Base-by-base conservation (phyloP, 2,329 filamentous ascomycete genomes). In the Fusarium cicatricum region DNA sequence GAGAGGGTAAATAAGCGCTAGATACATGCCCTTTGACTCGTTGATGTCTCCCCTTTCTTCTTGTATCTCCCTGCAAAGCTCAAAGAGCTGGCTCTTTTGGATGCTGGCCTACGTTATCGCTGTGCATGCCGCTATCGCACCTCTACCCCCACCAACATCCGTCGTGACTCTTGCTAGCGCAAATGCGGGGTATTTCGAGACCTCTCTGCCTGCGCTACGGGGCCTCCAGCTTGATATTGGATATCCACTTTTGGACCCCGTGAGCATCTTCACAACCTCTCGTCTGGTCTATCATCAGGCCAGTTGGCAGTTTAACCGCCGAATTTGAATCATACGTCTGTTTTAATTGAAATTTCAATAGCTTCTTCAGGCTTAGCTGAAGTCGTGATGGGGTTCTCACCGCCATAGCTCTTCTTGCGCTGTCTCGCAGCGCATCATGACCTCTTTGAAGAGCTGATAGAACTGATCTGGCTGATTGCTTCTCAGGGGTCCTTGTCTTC, bases 151-250 rank as follows among this genome's bases (percentile, higher is more conserved):
- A 63, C 60, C 55, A 62, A 44, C 41, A 63, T 54, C n/a, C 55
- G 58, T 47, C 59, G 59, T 63, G 60, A 64, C 60, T 28, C 31
- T 54, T 63, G 40, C 56, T 63, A 64, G 60, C 55, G 60, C 60
- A 54, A 50, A 60, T 63, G 60, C 60, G 60, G 60, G 60, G 60
- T 64, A 64, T 59, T 32, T 47, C 23, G 42, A 60, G 56, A 57
- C 54, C 52, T n/a, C n/a, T n/a, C 44, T 63, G 51, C 4, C 21
- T 4, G 60, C 41, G 51, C 52, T 57, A 5, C 17, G 29, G n/a
- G 15, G 6, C 23, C 23, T 26, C 23, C 23, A 39, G 52, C 47
- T 61, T 29, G 32, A 49, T 50, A 40, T 44, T 61, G 26, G 32
- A 49, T 50, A 40, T 44, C 60, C 60, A 63, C 60, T 47, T 48